Evolutionary conservation across 1,284 basidiomycete genomes (phyloP).

Genomic region (Bjerkandera adusta): DNA sequence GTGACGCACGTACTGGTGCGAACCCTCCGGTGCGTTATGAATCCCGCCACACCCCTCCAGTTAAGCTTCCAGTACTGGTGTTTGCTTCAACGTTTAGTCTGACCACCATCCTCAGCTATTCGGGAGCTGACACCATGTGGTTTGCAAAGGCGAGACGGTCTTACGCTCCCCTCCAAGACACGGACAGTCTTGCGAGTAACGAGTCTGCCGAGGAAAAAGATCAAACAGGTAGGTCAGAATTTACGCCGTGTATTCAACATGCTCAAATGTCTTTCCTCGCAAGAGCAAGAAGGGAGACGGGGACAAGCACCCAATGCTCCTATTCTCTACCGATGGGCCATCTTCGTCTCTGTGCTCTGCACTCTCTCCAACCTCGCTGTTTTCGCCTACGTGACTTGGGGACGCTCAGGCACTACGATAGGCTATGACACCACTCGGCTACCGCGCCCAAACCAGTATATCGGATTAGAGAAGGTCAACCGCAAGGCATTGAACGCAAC

Average conservation of each 20-base stretch:
- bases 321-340: neutral
- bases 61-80: no score
- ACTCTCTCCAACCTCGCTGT: neutral
- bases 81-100: no score
- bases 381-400: neutral
- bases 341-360: neutral
- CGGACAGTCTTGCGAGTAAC: no score
- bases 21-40: no score
- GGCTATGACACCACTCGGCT: neutral
- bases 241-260: neutral
- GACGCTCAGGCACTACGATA: neutral
- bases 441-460: constrained; percentile 1
- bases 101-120: no score
- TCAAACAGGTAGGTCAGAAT: neutral
- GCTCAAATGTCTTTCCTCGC: neutral
- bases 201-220: neutral
- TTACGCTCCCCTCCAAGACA: neutral
- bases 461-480: neutral
- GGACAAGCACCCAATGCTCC: no score
- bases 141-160: neutral
- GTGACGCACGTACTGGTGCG: no score
- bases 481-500: neutral
- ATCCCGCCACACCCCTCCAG: no score
- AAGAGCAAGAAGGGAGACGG: neutral
- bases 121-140: no score